Percentiles rank a stretch among this genome's conserved stretches.
These are phyloP conservation scores for Chenopodium quinoa DNA, from an alignment of 148 eudicot genomes.

Conservation along the genomic window DNA sequence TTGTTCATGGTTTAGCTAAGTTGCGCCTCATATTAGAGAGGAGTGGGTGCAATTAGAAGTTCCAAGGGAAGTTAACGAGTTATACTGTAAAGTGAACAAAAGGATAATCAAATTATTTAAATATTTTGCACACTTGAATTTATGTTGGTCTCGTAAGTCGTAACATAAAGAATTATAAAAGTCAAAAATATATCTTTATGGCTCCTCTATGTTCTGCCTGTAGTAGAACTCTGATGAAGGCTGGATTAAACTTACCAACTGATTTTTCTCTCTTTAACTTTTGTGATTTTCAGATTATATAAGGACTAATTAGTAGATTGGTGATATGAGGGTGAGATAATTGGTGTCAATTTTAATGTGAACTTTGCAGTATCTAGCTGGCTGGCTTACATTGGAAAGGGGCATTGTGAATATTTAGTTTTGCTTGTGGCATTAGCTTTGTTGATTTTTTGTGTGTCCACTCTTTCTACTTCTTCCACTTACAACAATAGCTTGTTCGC, in stretches of 20 bases:
- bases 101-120: no score
- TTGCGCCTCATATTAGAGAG: no score
- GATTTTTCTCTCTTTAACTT: not conserved
- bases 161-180: no score
- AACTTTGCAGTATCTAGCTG: not conserved
- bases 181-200: not conserved
- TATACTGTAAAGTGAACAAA: no score
- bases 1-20: no score
- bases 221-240: not conserved
- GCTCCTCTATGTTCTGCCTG: not conserved
- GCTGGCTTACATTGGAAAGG: not conserved
- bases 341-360: not conserved
- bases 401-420: not conserved
- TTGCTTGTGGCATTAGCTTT: not conserved
- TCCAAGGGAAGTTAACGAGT: no score
- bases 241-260: not conserved
- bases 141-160: no score
- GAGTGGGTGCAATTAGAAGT: no score
- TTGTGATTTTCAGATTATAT: not conserved
- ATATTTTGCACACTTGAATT: no score
- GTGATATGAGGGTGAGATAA: not conserved
- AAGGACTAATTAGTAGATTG: not conserved
- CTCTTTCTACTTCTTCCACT: no score
- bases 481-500: not conserved
- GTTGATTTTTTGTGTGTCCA: no score